Conservation (phyloP, 208 protist species). For the Leishmania tropica region DNA sequence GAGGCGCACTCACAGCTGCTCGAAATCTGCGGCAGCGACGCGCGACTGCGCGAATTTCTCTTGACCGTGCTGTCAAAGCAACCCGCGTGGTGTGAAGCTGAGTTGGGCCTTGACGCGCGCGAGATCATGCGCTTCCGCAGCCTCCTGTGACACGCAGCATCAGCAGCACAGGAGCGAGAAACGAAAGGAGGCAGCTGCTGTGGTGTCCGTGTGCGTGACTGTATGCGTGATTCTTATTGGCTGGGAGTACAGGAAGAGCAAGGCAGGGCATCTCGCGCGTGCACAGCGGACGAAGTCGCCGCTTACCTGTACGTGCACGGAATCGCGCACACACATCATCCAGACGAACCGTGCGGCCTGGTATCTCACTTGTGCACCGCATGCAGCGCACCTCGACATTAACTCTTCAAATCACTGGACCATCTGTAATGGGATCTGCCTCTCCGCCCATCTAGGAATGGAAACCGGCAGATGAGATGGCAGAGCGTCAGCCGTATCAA, state of each 20-base stretch:
- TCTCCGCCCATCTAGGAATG: neutral
- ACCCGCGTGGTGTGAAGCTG: conserved; percentile 45
- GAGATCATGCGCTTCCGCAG: conserved; percentile 70
- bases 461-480: neutral
- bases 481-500: neutral
- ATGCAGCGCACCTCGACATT: neutral
- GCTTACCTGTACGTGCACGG: neutral
- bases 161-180: neutral
- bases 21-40: conserved; percentile 46
- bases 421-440: neutral
- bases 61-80: conserved; percentile 35
- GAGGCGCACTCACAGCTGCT: conserved; percentile 37
- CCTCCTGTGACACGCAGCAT: conserved; percentile 21
- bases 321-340: neutral
- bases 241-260: neutral
- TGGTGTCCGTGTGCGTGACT: neutral
- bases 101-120: conserved; percentile 61
- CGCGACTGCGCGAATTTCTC: conserved; percentile 60
- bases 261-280: neutral
- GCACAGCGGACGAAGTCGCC: neutral
- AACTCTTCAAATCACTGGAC: neutral
- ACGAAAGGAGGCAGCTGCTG: neutral
- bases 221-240: neutral
- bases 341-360: neutral
- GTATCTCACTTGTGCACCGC: neutral